A percentile compares a stretch with the other conserved stretches of the same genome.
Evolutionary conservation across 2,329 filamentous ascomycete genomes (phyloP).

Genomic region (Fusarium protoensiforme): DNA sequence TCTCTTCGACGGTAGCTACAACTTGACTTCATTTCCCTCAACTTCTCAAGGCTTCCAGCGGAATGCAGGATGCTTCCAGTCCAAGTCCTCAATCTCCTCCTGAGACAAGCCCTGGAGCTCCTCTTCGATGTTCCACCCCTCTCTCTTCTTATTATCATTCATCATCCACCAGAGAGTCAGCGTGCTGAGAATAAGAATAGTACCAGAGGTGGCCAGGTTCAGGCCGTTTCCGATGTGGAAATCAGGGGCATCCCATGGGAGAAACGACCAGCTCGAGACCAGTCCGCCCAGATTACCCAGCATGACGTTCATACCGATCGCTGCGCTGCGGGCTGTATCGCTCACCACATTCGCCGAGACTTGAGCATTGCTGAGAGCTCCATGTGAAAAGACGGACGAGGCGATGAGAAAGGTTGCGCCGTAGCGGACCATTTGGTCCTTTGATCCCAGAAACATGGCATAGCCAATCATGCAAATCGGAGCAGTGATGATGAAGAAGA

Average conservation of each 20-base stretch:
- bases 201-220: slow-evolving; percentile 68
- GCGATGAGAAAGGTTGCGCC: slow-evolving; percentile 78
- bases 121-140: slow-evolving; percentile 43
- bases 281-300: slow-evolving; percentile 77
- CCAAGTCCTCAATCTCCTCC: slow-evolving; percentile 67
- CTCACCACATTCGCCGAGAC: slow-evolving; percentile 77
- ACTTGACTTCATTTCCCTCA: background rate
- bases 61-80: slow-evolving; percentile 75
- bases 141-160: slow-evolving; percentile 63
- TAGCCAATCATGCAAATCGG: slow-evolving; percentile 77
- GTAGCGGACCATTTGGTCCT: slow-evolving; percentile 66
- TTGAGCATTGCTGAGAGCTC: slow-evolving; percentile 48
- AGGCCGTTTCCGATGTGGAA: slow-evolving; percentile 77
- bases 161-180: slow-evolving; percentile 69
- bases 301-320: slow-evolving; percentile 76
- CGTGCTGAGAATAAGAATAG: slow-evolving; percentile 62
- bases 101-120: slow-evolving; percentile 65
- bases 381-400: slow-evolving; percentile 67
- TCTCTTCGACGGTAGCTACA: too few relatives aligned
- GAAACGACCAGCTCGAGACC: slow-evolving; percentile 71
- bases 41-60: slow-evolving; percentile 58
- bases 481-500: slow-evolving; percentile 69
- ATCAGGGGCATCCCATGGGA: slow-evolving; percentile 70
- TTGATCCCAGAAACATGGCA: slow-evolving; percentile 74
- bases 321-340: slow-evolving; percentile 74